Evolutionary conservation across 2,329 filamentous ascomycete species (phyloP), one percentile per base, ranked within the genome.

Genomic region (Pseudogymnoascus sp.): DNA sequence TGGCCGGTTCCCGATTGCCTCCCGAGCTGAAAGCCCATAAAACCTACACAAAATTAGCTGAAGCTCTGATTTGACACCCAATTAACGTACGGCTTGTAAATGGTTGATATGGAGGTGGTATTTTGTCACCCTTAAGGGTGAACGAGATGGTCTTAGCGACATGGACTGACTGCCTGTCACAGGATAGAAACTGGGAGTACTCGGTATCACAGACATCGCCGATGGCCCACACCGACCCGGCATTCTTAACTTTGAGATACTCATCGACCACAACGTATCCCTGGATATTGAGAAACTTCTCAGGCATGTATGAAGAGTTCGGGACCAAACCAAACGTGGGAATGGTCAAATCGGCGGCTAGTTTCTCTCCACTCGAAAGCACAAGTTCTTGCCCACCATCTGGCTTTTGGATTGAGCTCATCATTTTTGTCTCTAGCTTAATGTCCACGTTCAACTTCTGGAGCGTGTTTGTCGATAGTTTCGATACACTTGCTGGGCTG

Each of bases 341-440:
- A 59, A 87, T 74, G 71, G 83, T 83, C 19, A 82, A 65, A 66
- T 87, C 84, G 1, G 82, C 81, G 11, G 70, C 69, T 64, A 86
- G 68, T 62, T 74, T 79, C 64, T 80, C 76, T 63, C 80, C 81
- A 65, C 71, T 73, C 31, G 75, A 74, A n/a, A 86, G 76, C 37
- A 72, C 72, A 35, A 86, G 74, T 70, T 81, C 77, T 2, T 78
- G 80, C 69, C 76, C 79, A 64, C 80, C 81, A 66, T 78, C 76
- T 1, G 73, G 69, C 50, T 76, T 68, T 10, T 70, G 68, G 14
- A 70, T 69, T 16, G 76, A 70, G 11, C 69, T 69, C 1, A 71
- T 68, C 19, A 84, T 80, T 53, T 76, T 76, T 1, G 79, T 76
- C 42, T 73, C 72, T 47, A 75, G 74, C 61, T 73, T 74, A 61